Percentiles rank a stretch among this genome's conserved stretches.
phyloP scores from a whole-genome alignment of 345 rosid genomes.

The Draba incana region DNA sequence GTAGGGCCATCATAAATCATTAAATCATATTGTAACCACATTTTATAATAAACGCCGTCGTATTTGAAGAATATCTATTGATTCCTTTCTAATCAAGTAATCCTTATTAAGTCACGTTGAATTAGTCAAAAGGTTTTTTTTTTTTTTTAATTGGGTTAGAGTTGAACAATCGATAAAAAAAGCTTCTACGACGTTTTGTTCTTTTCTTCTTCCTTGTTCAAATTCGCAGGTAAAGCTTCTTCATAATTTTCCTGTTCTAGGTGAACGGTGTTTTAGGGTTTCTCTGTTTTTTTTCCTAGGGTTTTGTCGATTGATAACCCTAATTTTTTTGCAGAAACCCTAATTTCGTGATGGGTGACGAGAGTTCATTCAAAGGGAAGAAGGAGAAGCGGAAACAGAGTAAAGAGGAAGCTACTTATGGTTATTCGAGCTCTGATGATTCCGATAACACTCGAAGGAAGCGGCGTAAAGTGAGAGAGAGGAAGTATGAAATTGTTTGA shows the following conservation, averaged over 20 bases:
- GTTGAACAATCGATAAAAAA: too few relatives aligned
- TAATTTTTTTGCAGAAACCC: constrained; percentile 9
- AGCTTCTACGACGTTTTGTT: too few relatives aligned
- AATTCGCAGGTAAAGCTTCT: neutral
- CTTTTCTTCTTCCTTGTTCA: neutral
- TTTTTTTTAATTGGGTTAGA: too few relatives aligned
- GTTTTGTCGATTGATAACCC: neutral
- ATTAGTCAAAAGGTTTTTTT: neutral
- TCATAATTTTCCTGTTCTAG: neutral
- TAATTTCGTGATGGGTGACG: constrained; percentile 41
- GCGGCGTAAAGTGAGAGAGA: too few relatives aligned
- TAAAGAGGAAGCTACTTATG: constrained; percentile 61
- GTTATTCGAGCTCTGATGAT: constrained; percentile 57
- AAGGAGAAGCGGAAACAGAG: constrained; percentile 63
- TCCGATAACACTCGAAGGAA: constrained; percentile 48
- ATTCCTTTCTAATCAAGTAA: too few relatives aligned
- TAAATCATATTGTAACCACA: neutral
- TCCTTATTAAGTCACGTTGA: neutral
- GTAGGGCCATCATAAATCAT: neutral
- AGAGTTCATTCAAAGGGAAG: constrained; percentile 52
- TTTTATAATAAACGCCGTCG: neutral
- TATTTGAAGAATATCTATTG: neutral
- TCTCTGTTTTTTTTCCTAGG: neutral
- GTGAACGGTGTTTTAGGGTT: neutral
- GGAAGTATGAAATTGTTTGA: constrained; percentile 76